A percentile compares a stretch with the other conserved stretches of the same genome.
These are phyloP conservation scores for Adenanthera pavonina DNA, from an alignment of 306 rosid genomes.

Conservation along the genomic window DNA sequence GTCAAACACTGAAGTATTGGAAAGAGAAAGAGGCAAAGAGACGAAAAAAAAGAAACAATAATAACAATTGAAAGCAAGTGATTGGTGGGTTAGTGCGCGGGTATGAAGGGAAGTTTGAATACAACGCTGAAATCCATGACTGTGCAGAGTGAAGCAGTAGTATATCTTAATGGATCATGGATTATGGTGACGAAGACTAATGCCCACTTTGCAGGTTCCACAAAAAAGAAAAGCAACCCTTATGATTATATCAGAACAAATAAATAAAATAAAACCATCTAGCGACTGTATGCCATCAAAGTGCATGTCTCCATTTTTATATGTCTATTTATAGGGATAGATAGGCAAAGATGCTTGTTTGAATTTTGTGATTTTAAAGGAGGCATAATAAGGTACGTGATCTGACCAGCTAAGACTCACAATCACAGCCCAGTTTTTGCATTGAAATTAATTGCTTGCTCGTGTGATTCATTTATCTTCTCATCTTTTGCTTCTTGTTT, in stretches of 20 bases:
- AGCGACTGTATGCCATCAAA: not conserved
- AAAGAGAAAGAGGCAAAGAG: not conserved
- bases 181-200: conserved; percentile 45
- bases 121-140: conserved; percentile 85
- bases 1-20: conserved; percentile 34
- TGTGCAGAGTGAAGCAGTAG: conserved; percentile 18
- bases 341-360: conserved; percentile 37
- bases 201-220: conserved; percentile 42
- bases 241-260: conserved; percentile 17
- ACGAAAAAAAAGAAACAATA: not conserved
- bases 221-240: not conserved
- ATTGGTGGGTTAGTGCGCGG: conserved; percentile 79
- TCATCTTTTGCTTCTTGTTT: not conserved
- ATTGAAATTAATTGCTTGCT: conserved; percentile 61
- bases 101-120: conserved; percentile 88
- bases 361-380: conserved; percentile 60
- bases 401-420: conserved; percentile 46
- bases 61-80: conserved; percentile 46
- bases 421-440: conserved; percentile 33
- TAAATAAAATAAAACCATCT: not conserved
- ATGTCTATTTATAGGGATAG: not conserved
- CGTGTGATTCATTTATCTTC: conserved; percentile 35
- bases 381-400: conserved; percentile 71
- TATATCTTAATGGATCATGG: conserved; percentile 38
- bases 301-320: not conserved